Evolutionary conservation across 495 filamentous ascomycete genomes (phyloP).

Genomic region (Penicillium alfredii): DNA sequence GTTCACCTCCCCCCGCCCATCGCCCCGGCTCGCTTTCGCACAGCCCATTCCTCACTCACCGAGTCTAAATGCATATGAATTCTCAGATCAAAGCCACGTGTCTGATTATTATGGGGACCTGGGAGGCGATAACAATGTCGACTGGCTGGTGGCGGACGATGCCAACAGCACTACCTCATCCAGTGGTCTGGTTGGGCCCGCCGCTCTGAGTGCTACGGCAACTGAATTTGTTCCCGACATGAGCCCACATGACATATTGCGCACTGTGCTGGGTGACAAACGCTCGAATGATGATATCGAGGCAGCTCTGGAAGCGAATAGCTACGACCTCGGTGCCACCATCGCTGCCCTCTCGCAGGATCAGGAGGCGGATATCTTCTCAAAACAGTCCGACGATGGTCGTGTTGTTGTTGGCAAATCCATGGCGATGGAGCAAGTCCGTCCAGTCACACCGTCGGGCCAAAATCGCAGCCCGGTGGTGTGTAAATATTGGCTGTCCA

Average conservation of each 20-base stretch:
- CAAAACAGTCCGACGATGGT: conserved; percentile 32
- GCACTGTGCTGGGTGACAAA: conserved; percentile 85
- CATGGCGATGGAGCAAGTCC: conserved; percentile 63
- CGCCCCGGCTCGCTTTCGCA: conserved; percentile 84
- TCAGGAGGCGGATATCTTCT: conserved; percentile 27
- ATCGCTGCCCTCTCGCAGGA: conserved; percentile 77
- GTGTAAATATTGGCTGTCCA: conserved; percentile 93
- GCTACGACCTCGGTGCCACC: conserved; percentile 88
- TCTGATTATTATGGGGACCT: conserved; percentile 87
- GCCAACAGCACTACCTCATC: conserved; percentile 70
- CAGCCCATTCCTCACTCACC: conserved; percentile 97
- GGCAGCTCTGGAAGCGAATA: conserved; percentile 75
- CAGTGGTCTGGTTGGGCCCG: conserved; percentile 52
- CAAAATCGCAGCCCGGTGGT: conserved; percentile 75
- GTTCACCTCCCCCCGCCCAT: conserved; percentile 90
- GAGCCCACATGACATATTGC: conserved; percentile 96
- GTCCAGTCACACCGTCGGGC: conserved; percentile 66
- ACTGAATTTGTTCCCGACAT: conserved; percentile 85
- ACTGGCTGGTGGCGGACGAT: conserved; percentile 95
- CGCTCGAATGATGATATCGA: conserved; percentile 93
- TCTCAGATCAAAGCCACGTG: conserved; percentile 66
- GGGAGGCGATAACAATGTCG: conserved; percentile 80
- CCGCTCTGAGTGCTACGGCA: conserved; percentile 69
- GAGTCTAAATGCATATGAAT: conserved; percentile 88
- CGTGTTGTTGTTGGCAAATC: conserved; percentile 84